Evolutionary conservation across 805 yeast species (phyloP).

Genomic region (Yarrowia yakushimensis): DNA sequence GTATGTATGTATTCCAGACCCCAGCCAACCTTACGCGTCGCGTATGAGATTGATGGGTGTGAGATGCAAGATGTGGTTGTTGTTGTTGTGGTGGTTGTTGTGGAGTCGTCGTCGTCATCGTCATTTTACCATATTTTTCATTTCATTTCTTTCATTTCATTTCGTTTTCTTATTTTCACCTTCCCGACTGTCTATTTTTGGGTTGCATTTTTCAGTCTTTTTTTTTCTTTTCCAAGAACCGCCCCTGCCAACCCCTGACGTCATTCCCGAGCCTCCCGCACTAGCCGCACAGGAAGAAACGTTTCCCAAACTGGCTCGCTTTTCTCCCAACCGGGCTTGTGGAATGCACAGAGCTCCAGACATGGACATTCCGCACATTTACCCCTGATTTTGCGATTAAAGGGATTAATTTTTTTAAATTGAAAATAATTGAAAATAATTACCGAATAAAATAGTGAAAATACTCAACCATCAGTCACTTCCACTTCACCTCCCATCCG

Average conservation of each 20-base stretch:
- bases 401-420: too few relatives aligned
- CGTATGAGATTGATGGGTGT: too few relatives aligned
- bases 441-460: neutral
- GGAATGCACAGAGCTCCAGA: conserved; percentile 6
- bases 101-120: too few relatives aligned
- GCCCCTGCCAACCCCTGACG: conserved; percentile 22
- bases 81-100: too few relatives aligned
- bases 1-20: neutral
- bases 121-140: too few relatives aligned
- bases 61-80: too few relatives aligned
- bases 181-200: neutral
- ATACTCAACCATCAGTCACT: too few relatives aligned
- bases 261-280: conserved; percentile 6
- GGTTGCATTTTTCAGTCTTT: neutral
- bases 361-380: neutral
- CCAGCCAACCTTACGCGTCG: conserved; percentile 25
- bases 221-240: neutral
- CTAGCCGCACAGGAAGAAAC: conserved; percentile 18
- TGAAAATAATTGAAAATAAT: neutral
- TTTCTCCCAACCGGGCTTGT: neutral
- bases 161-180: neutral
- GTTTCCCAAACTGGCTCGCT: conserved; percentile 10
- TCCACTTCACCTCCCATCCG: too few relatives aligned
- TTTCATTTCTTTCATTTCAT: neutral
- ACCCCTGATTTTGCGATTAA: too few relatives aligned